These are phyloP conservation scores for Orbilia javanica DNA, from an alignment of 2,329 filamentous ascomycete species.

Conservation along the genomic window DNA sequence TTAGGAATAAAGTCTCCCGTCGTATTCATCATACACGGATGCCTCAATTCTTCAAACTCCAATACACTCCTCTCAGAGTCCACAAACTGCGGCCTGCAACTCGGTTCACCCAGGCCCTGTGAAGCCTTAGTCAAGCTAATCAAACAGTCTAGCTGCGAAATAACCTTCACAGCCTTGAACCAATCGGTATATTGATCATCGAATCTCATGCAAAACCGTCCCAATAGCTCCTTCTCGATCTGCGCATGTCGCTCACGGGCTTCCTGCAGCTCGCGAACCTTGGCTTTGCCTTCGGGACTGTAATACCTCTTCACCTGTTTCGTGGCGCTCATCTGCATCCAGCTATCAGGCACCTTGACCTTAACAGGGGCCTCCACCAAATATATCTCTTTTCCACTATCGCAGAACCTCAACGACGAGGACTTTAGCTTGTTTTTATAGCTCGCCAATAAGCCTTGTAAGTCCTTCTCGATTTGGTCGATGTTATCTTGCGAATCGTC, in stretches of 20 bases:
- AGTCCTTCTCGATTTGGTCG: slow-evolving; percentile 78
- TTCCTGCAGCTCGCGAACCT: slow-evolving; percentile 91
- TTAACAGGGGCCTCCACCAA: slow-evolving; percentile 91
- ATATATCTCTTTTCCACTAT: slow-evolving; percentile 97
- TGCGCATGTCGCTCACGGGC: slow-evolving; percentile 94
- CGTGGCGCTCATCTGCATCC: slow-evolving; percentile 97
- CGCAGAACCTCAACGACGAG: slow-evolving; percentile 78
- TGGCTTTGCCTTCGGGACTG: slow-evolving; percentile 81
- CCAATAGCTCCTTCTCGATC: slow-evolving; percentile 86
- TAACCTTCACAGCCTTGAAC: slow-evolving; percentile 88
- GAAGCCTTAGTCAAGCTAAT: slow-evolving; percentile 94
- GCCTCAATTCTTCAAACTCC: slow-evolving; percentile 91
- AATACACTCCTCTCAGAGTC: slow-evolving; percentile 86
- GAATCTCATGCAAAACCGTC: slow-evolving; percentile 86
- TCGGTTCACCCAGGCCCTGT: slow-evolving; percentile 82
- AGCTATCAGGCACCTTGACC: slow-evolving; percentile 83
- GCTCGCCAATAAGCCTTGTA: slow-evolving; percentile 78
- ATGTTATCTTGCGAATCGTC: slow-evolving; percentile 84
- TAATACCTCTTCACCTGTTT: slow-evolving; percentile 93
- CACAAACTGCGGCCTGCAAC: slow-evolving; percentile 88
- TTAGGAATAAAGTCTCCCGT: slow-evolving; percentile 97
- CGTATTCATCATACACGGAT: slow-evolving; percentile 87
- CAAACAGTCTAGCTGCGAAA: slow-evolving; percentile 93
- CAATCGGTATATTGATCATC: slow-evolving; percentile 87
- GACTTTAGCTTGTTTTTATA: slow-evolving; percentile 81